A percentile compares a stretch with the other conserved stretches of the same genome.
These are phyloP conservation scores for Termitomyces titanicus DNA, from an alignment of 768 basidiomycete species.

Conservation along the genomic window DNA sequence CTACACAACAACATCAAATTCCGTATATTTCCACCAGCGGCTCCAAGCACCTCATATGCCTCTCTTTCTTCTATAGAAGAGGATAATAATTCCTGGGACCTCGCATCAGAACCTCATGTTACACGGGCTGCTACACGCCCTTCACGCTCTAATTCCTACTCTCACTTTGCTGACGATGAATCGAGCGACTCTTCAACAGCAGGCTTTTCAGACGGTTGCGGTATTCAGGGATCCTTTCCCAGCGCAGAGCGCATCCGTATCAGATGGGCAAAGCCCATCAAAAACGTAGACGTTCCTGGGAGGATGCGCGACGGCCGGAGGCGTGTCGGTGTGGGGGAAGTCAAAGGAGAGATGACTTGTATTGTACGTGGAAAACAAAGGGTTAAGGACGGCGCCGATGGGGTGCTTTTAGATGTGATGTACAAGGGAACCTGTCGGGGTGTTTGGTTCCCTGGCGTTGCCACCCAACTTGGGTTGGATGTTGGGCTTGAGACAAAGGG, in stretches of 20 bases:
- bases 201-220: constrained; percentile 56
- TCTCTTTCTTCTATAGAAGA: constrained; percentile 77
- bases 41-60: constrained; percentile 56
- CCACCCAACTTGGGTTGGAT: constrained; percentile 77
- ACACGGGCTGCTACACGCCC: constrained; percentile 47
- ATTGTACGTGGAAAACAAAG: constrained; percentile 48
- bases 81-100: constrained; percentile 66
- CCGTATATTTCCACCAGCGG: constrained; percentile 64
- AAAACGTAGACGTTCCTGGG: constrained; percentile 40
- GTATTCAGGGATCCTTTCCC: constrained; percentile 75
- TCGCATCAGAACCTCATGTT: constrained; percentile 75
- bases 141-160: constrained; percentile 58
- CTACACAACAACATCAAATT: constrained; percentile 72
- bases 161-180: constrained; percentile 78
- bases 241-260: constrained; percentile 73
- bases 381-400: constrained; percentile 38
- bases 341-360: constrained; percentile 65
- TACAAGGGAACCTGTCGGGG: constrained; percentile 74
- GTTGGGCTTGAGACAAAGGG: constrained; percentile 65
- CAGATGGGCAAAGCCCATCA: constrained; percentile 71
- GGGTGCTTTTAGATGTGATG: constrained; percentile 60
- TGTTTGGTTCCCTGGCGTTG: constrained; percentile 81
- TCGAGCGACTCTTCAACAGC: constrained; percentile 66
- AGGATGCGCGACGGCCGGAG: constrained; percentile 49
- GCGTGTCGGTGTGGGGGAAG: constrained; percentile 67